Percentiles rank a stretch among this genome's conserved stretches.
Evolutionary conservation across 2,329 filamentous ascomycete species (phyloP).

Genomic region (Pezicula radicicola): DNA sequence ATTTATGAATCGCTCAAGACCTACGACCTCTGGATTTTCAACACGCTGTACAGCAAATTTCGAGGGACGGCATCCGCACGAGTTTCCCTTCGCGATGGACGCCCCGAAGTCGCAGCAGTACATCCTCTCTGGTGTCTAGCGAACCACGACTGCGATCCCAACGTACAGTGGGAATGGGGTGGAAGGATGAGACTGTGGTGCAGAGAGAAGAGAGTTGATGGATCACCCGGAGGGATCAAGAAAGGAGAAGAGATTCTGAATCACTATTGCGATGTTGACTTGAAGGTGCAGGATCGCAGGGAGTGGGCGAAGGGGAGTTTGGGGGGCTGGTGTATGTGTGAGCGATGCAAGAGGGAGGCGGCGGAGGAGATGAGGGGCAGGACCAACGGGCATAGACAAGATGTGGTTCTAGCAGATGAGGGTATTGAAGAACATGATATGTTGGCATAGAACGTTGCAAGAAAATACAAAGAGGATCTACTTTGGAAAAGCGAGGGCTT

Average conservation of each 20-base stretch:
- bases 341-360: constrained; percentile 74
- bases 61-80: constrained; percentile 87
- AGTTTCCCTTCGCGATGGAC: constrained; percentile 71
- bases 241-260: constrained; percentile 84
- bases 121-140: constrained; percentile 96
- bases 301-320: constrained; percentile 88
- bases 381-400: not conserved
- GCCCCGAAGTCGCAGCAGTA: constrained; percentile 88
- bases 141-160: constrained; percentile 95
- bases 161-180: constrained; percentile 92
- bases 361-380: constrained; percentile 22
- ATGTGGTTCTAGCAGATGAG: not conserved
- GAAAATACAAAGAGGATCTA: too few species aligned
- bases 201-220: constrained; percentile 54
- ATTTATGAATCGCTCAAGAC: constrained; percentile 57
- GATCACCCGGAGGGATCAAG: constrained; percentile 58
- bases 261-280: constrained; percentile 86
- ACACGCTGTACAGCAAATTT: constrained; percentile 91
- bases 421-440: not conserved
- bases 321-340: constrained; percentile 85
- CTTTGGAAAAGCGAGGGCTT: too few species aligned
- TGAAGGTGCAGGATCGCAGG: constrained; percentile 75
- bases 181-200: constrained; percentile 71
- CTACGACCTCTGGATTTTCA: constrained; percentile 80
- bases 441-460: not conserved